Evolutionary conservation across 306 rosid genomes (phyloP).

Genomic region (Trifolium subterraneum): DNA sequence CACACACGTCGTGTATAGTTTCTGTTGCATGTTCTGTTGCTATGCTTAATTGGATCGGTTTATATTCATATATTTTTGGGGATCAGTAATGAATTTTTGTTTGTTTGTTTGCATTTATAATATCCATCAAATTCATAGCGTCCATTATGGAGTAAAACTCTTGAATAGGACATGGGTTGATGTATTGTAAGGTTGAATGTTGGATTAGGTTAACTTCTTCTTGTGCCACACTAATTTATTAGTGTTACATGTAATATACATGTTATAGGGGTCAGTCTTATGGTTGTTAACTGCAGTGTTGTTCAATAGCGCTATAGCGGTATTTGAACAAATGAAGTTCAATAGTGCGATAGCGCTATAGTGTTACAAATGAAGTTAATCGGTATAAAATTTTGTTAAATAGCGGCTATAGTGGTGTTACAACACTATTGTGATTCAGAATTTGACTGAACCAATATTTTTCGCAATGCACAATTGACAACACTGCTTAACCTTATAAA

Average conservation of each 20-base stretch:
- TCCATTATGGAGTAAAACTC: not conserved
- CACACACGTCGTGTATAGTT: not conserved
- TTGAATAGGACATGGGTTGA: not conserved
- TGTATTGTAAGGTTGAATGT: not conserved
- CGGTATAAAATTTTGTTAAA: too few species aligned
- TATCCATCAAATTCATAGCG: not conserved
- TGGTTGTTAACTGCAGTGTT: not conserved
- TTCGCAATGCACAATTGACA: too few species aligned
- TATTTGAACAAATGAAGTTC: too few species aligned
- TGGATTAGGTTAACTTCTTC: not conserved
- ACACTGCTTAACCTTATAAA: not conserved
- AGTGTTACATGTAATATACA: not conserved
- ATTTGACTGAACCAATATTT: too few species aligned
- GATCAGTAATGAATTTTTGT: not conserved
- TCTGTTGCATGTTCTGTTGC: not conserved
- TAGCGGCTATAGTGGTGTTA: too few species aligned
- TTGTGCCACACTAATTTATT: not conserved
- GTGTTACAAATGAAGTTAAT: too few species aligned
- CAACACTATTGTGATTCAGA: too few species aligned
- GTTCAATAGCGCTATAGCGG: too few species aligned
- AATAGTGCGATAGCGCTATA: too few species aligned
- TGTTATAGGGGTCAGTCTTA: not conserved
- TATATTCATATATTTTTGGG: not conserved
- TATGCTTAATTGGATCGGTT: not conserved
- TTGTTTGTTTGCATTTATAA: not conserved